Conservation (phyloP, 305 asterid species). For the Fraxinus sp. region DNA sequence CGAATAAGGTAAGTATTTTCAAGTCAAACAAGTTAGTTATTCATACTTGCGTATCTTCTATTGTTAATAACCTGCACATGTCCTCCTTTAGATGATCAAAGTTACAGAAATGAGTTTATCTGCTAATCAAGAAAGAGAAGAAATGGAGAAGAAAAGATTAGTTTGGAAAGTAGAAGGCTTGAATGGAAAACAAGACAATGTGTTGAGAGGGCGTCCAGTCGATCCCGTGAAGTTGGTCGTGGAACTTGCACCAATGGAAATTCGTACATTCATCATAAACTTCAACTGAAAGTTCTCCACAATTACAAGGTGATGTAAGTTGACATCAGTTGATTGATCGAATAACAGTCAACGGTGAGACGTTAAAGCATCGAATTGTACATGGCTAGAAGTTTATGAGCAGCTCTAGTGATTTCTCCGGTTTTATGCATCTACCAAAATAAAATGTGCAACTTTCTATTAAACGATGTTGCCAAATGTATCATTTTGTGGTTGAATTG, state of each 20-base stretch:
- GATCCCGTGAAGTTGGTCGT: conserved; percentile 59
- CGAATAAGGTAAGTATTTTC: conserved; percentile 51
- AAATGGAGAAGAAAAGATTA: conserved; percentile 82
- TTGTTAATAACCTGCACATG: not conserved
- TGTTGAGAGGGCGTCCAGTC: conserved; percentile 60
- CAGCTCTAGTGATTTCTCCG: not conserved
- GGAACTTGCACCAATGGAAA: conserved; percentile 88
- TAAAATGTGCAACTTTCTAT: not conserved
- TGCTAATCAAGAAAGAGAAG: conserved; percentile 90
- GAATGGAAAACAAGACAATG: conserved; percentile 20
- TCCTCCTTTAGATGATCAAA: conserved; percentile 45
- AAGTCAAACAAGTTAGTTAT: not conserved
- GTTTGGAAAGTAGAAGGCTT: conserved; percentile 75
- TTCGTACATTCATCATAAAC: conserved; percentile 70
- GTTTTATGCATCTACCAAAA: not conserved
- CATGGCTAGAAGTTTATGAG: not conserved
- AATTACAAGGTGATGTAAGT: conserved; percentile 22
- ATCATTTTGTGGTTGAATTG: not conserved
- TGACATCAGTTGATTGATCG: not conserved
- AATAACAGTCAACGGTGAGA: not conserved
- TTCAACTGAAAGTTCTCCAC: conserved; percentile 32
- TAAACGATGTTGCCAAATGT: not conserved
- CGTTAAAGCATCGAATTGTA: not conserved
- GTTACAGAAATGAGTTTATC: conserved; percentile 73
- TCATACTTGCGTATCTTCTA: not conserved